Evolutionary conservation across 192 early-diverging fungal species (phyloP), one percentile per base, ranked within the genome.

Genomic region (Gonapodya sp.): DNA sequence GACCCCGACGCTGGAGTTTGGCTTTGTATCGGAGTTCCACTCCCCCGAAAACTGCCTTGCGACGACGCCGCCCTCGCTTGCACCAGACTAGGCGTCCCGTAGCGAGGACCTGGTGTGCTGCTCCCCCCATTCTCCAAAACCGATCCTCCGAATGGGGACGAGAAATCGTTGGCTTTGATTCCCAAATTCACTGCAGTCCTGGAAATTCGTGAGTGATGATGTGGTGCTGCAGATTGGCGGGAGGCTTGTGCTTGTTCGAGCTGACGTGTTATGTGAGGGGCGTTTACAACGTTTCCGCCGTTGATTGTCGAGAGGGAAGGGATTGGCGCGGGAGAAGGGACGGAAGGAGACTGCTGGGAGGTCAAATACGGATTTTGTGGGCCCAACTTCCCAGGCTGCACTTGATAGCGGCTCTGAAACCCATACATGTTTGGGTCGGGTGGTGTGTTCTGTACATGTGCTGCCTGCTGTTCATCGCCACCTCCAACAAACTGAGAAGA

Each of bases 161-260:
- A 18, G 8, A 35, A 35, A 14, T 64, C 81, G 32, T 36, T 64
- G 73, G 84, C 83, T 46, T 88, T 82, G 79, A 86, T 86, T 78
- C 89, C 90, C 34, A 32, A 8, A 33, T 94, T 87, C 36, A 93
- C 92, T 64, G 92, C 92, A 8, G 93, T 93, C 72, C 95, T 94
- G 0, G 95, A 95, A 33, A 95, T 87, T 35, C 97, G 89, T 31
- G 97, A 96, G 82, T 96, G 94, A 84, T 95, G 93, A 85, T 97
- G 96, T 32, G 95, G 93, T 0, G 94, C 89, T 14, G 93, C 89
- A 8, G 93, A 87, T 73, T 92, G 90, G 37, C 96, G 90, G 34
- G 94, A 95, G 77, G 89, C 79, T 37, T 93, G 90, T 31, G 91
- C 91, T 82, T 89, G 88, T 1, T 90, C 90, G 31, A 97, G 73